Conservation (phyloP, 176 grass and related monocot species). For the Sorghum bicolor region DNA sequence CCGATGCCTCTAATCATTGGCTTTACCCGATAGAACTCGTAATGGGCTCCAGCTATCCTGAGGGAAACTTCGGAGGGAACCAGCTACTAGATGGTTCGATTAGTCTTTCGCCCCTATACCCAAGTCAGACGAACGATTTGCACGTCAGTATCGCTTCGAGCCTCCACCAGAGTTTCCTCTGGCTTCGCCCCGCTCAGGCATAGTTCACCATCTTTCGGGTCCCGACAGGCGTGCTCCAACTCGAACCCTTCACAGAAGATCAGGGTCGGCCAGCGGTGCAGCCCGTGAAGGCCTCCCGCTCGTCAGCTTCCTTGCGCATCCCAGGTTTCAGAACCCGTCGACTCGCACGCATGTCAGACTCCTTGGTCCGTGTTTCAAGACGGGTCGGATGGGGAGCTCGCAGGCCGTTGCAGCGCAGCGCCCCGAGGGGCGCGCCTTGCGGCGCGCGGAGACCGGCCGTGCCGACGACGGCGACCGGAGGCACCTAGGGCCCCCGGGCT, state of each 20-base stretch:
- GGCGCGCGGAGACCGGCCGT: too few relatives aligned
- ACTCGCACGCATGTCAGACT: slow-evolving; percentile 50
- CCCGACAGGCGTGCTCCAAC: slow-evolving; percentile 64
- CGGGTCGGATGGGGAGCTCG: slow-evolving; percentile 61
- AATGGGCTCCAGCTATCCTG: slow-evolving; percentile 61
- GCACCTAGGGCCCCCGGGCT: too few relatives aligned
- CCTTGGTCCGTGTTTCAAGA: slow-evolving; percentile 81
- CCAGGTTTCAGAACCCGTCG: neutral
- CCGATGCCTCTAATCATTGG: slow-evolving; percentile 85
- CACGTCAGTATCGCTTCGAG: slow-evolving; percentile 56
- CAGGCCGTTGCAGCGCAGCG: too few relatives aligned
- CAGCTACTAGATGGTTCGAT: slow-evolving; percentile 91
- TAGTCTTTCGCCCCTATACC: slow-evolving; percentile 58
- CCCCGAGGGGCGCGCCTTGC: too few relatives aligned
- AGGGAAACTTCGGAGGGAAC: slow-evolving; percentile 89
- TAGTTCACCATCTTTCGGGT: slow-evolving; percentile 60
- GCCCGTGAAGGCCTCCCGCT: neutral
- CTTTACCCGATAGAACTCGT: slow-evolving; percentile 79
- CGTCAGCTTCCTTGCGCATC: neutral
- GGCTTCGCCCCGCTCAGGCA: slow-evolving; percentile 46
- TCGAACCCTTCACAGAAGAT: slow-evolving; percentile 75
- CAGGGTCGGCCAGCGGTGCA: slow-evolving; percentile 46
- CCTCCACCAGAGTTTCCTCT: slow-evolving; percentile 75
- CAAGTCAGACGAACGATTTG: slow-evolving; percentile 28
- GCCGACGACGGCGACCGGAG: too few relatives aligned